Evolutionary conservation across 805 yeast genomes (phyloP).

Genomic region (Pichia manshurica): DNA sequence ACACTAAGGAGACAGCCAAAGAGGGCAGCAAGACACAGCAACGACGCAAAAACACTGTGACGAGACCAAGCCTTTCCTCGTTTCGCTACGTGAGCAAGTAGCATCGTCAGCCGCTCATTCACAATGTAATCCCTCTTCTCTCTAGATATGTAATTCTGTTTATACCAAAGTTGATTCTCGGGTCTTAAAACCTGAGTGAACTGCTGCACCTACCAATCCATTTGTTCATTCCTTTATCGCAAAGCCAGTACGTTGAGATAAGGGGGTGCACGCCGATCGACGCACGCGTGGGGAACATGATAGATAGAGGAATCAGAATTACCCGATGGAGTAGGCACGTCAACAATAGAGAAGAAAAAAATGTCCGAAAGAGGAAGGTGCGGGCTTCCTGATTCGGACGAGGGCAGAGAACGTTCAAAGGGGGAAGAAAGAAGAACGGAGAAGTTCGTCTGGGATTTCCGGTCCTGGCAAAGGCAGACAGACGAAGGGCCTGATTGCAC

Average conservation of each 20-base stretch:
- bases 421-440: not conserved
- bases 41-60: not conserved
- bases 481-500: not conserved
- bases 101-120: too few species aligned
- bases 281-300: not conserved
- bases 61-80: not conserved
- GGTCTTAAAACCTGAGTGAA: too few species aligned
- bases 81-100: slow-evolving; percentile 1
- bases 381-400: not conserved
- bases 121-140: not conserved
- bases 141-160: not conserved
- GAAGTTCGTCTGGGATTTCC: not conserved
- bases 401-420: not conserved
- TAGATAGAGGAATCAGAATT: not conserved
- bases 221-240: too few species aligned
- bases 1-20: not conserved
- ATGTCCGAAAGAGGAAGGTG: not conserved
- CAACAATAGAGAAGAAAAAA: not conserved
- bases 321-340: not conserved
- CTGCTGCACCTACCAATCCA: too few species aligned
- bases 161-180: too few species aligned
- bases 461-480: too few species aligned
- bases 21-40: not conserved
- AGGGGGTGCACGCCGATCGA: not conserved
- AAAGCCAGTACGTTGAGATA: too few species aligned